Conservation (phyloP, 2,329 filamentous ascomycete species). For the Hortaea werneckii region DNA sequence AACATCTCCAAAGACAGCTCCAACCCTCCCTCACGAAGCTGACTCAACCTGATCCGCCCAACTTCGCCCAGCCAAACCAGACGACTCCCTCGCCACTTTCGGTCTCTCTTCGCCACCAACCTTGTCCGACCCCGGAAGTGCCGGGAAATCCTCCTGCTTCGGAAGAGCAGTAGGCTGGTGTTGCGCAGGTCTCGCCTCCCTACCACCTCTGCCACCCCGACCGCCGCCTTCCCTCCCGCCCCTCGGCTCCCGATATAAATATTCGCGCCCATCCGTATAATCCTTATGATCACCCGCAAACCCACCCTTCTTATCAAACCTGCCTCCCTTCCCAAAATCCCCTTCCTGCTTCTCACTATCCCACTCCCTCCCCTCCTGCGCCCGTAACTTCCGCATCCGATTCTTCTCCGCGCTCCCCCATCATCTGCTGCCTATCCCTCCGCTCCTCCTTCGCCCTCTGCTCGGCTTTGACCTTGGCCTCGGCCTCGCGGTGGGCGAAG, state of each 20-base stretch:
- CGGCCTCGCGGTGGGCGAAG: constrained; percentile 53
- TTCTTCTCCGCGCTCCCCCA: constrained; percentile 54
- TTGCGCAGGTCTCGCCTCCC: constrained; percentile 2
- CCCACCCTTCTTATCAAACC: constrained; percentile 17
- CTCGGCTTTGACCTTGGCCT: constrained; percentile 41
- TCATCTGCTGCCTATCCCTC: constrained; percentile 48
- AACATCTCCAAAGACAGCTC: too few species aligned
- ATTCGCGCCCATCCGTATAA: constrained; percentile 25
- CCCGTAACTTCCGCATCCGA: constrained; percentile 48
- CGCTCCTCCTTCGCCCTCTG: constrained; percentile 40
- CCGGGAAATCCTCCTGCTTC: constrained; percentile 36
- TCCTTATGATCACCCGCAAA: constrained; percentile 22
- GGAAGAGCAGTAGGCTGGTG: constrained; percentile 19
- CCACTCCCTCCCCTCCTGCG: constrained; percentile 51
- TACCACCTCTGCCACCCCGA: constrained; percentile 19
- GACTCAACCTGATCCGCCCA: constrained; percentile 39
- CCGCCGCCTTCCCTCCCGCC: constrained; percentile 20
- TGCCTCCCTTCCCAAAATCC: constrained; percentile 26
- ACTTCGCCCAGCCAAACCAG: constrained; percentile 12
- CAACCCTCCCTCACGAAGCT: not conserved
- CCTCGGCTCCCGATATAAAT: constrained; percentile 22
- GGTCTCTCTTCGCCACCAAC: not conserved
- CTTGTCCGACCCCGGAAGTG: constrained; percentile 25
- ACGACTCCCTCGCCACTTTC: constrained; percentile 2
- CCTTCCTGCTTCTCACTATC: constrained; percentile 51